Conservation (phyloP, 2,329 filamentous ascomycete genomes). For the Diaporthe eres region DNA sequence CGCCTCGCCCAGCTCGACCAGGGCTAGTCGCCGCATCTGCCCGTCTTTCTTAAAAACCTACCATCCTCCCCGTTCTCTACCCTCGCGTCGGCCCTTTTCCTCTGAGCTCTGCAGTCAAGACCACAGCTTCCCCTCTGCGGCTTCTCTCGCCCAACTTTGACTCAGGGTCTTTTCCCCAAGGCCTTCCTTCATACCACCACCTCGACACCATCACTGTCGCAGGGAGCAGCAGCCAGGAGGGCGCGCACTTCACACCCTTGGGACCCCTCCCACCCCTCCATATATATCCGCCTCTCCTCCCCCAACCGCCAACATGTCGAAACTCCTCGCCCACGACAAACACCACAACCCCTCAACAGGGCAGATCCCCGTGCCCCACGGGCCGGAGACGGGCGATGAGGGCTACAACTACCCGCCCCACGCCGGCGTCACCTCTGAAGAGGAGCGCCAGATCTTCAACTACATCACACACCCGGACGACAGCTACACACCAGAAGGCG, state of each 20-base stretch:
- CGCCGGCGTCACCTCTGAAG: constrained; percentile 54
- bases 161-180: constrained; percentile 14
- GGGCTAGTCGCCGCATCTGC: neutral
- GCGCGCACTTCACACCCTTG: neutral
- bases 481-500: constrained; percentile 84
- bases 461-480: constrained; percentile 90
- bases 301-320: constrained; percentile 50
- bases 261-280: constrained; percentile 9
- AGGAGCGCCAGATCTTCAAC: constrained; percentile 77
- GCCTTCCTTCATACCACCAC: constrained; percentile 26
- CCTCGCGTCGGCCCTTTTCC: neutral
- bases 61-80: constrained; percentile 14
- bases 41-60: constrained; percentile 31
- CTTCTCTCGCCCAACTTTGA: constrained; percentile 20
- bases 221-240: neutral
- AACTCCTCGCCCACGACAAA: constrained; percentile 55
- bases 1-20: constrained; percentile 6
- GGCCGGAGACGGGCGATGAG: constrained; percentile 64
- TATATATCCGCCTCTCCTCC: neutral
- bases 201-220: neutral
- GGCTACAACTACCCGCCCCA: constrained; percentile 60
- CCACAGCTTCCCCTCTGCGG: constrained; percentile 28
- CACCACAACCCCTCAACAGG: constrained; percentile 61
- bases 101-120: constrained; percentile 35
- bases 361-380: constrained; percentile 70